These are phyloP conservation scores for Neurospora sp. DNA, from an alignment of 495 filamentous ascomycete species.

Conservation along the genomic window DNA sequence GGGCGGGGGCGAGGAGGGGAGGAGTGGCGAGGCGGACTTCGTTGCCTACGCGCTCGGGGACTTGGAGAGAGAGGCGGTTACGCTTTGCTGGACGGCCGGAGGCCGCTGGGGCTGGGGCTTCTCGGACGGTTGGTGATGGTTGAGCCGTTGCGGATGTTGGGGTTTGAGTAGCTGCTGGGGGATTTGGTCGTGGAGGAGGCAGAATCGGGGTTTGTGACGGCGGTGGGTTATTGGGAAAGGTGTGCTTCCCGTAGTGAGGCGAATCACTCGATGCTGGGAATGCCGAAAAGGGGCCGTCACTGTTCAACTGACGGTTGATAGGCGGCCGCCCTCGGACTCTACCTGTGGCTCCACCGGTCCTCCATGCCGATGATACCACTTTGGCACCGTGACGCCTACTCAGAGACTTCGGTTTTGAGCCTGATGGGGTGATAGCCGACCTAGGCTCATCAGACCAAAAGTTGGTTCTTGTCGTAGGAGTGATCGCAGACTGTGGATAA, in stretches of 20 bases:
- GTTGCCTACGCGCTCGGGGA: slow-evolving; percentile 63
- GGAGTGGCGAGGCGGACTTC: slow-evolving; percentile 73
- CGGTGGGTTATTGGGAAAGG: slow-evolving; percentile 22
- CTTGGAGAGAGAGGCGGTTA: slow-evolving; percentile 64
- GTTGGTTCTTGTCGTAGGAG: slow-evolving; percentile 11
- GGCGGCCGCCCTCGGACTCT: slow-evolving; percentile 82
- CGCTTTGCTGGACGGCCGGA: slow-evolving; percentile 31
- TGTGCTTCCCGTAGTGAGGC: slow-evolving; percentile 22
- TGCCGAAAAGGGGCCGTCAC: slow-evolving; percentile 75
- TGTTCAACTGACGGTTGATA: slow-evolving; percentile 51
- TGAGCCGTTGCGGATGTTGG: slow-evolving; percentile 9
- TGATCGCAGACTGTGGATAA: slow-evolving; percentile 23
- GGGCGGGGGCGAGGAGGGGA: slow-evolving; percentile 25
- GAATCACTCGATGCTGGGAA: slow-evolving; percentile 63
- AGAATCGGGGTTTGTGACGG: slow-evolving; percentile 23
- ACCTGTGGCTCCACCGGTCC: slow-evolving; percentile 57
- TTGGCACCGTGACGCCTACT: slow-evolving; percentile 78
- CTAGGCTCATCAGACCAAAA: slow-evolving; percentile 40
- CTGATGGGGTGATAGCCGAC: slow-evolving; percentile 62
- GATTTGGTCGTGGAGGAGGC: not conserved
- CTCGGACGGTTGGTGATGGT: slow-evolving; percentile 4
- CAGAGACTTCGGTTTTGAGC: slow-evolving; percentile 53
- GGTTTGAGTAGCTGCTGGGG: slow-evolving; percentile 7
- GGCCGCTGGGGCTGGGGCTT: slow-evolving; percentile 13
- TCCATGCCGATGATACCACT: slow-evolving; percentile 93